Percentiles rank a stretch among this genome's conserved stretches.
phyloP scores from a whole-genome alignment of 192 early-diverging fungal species.

The Coemansia sp. region DNA sequence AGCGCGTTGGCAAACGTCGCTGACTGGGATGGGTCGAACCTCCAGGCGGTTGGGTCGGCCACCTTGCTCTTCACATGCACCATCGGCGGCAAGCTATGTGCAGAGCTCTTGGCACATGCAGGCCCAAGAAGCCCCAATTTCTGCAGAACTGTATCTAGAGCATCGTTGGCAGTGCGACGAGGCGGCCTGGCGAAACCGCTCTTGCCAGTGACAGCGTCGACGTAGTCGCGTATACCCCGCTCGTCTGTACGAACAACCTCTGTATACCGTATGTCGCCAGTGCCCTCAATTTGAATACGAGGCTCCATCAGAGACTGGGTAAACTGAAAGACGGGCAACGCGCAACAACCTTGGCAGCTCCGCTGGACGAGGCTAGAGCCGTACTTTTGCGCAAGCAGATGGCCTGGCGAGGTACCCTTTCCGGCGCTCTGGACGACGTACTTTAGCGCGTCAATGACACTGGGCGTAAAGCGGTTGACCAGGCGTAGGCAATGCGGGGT shows the following conservation, averaged over 20 bases:
- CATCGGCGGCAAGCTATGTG: slow-evolving; percentile 55
- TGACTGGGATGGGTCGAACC: slow-evolving; percentile 12
- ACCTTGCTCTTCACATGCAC: slow-evolving; percentile 29
- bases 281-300: slow-evolving; percentile 72
- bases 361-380: slow-evolving; percentile 60
- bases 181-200: slow-evolving; percentile 69
- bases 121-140: slow-evolving; percentile 18
- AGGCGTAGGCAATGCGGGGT: slow-evolving; percentile 83
- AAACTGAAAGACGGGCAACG: slow-evolving; percentile 71
- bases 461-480: slow-evolving; percentile 68
- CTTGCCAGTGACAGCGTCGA: slow-evolving; percentile 78
- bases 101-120: not conserved
- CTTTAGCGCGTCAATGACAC: slow-evolving; percentile 48
- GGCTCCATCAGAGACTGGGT: slow-evolving; percentile 57
- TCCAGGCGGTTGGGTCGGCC: slow-evolving; percentile 42
- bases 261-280: slow-evolving; percentile 71
- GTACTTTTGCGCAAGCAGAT: slow-evolving; percentile 80
- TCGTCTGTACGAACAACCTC: slow-evolving; percentile 75
- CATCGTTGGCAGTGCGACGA: slow-evolving; percentile 44
- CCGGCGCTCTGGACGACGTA: slow-evolving; percentile 81
- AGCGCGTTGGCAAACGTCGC: slow-evolving; percentile 51
- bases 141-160: slow-evolving; percentile 21
- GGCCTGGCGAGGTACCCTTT: slow-evolving; percentile 67
- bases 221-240: slow-evolving; percentile 90
- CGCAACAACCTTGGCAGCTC: not conserved